phyloP scores from a whole-genome alignment of 1,284 basidiomycete species.

The Anthracocystis setariae region DNA sequence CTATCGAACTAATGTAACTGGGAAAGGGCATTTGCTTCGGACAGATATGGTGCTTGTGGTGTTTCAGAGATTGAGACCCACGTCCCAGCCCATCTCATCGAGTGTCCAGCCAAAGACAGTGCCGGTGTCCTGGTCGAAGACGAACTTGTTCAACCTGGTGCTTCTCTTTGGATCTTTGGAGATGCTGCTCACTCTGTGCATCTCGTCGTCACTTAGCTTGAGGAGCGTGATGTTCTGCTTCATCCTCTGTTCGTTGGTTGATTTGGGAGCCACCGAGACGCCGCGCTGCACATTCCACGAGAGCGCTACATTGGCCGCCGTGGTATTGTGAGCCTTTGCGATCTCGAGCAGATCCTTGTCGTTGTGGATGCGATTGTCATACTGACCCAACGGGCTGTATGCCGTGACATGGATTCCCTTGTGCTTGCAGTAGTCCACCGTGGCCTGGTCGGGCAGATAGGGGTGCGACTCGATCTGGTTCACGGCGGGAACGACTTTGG shows the following conservation, averaged over 20 bases:
- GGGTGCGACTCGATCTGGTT: constrained; percentile 62
- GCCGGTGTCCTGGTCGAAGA: constrained; percentile 35
- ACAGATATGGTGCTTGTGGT: background rate
- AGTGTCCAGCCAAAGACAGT: constrained; percentile 48
- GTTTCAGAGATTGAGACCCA: constrained; percentile 21
- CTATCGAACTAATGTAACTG: background rate
- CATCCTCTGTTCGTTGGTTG: constrained; percentile 76
- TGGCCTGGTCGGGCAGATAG: constrained; percentile 72
- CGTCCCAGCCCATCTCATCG: constrained; percentile 58
- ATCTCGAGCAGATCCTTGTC: constrained; percentile 77
- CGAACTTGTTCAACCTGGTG: constrained; percentile 29
- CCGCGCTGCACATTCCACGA: constrained; percentile 78
- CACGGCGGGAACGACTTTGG: constrained; percentile 55
- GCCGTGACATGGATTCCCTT: constrained; percentile 81
- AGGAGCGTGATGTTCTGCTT: constrained; percentile 78
- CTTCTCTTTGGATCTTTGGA: constrained; percentile 43
- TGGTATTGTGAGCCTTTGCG: constrained; percentile 73
- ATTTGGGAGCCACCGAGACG: constrained; percentile 53
- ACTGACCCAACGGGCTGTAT: constrained; percentile 85
- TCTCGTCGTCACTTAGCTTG: constrained; percentile 75
- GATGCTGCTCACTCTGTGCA: constrained; percentile 62
- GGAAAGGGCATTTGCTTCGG: background rate
- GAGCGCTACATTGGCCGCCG: constrained; percentile 74
- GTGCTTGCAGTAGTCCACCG: constrained; percentile 75
- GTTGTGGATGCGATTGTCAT: constrained; percentile 77